phyloP scores from a whole-genome alignment of 306 rosid genomes.

The Cyamopsis tetragonoloba region DNA sequence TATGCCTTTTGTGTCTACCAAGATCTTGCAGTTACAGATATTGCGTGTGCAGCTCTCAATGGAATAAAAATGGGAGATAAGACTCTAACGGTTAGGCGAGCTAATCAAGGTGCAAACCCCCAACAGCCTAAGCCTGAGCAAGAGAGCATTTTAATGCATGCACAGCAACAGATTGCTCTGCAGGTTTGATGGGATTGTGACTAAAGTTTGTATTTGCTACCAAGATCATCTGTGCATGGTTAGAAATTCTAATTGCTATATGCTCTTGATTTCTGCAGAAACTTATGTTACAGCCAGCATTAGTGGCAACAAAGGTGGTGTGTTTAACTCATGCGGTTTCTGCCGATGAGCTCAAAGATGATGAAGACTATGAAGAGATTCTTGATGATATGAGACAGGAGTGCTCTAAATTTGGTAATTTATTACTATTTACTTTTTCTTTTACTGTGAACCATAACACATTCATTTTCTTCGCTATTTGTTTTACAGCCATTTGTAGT shows the following conservation, averaged over 20 bases:
- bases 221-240: not conserved
- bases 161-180: constrained; percentile 95
- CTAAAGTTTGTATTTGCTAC: not conserved
- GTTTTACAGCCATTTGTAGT: constrained; percentile 73
- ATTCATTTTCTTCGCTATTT: constrained; percentile 43
- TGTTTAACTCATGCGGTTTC: constrained; percentile 81
- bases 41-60: constrained; percentile 97
- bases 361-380: constrained; percentile 86
- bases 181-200: constrained; percentile 52
- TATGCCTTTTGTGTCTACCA: constrained; percentile 99
- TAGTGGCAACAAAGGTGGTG: constrained; percentile 74
- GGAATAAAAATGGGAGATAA: constrained; percentile 99
- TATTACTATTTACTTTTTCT: not conserved
- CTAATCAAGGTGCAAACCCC: constrained; percentile 84
- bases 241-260: not conserved
- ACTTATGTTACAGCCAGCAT: constrained; percentile 80
- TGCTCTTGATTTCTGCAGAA: constrained; percentile 46
- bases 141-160: constrained; percentile 87
- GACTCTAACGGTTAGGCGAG: constrained; percentile 96
- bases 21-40: constrained; percentile 97
- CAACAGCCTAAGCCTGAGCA: constrained; percentile 93
- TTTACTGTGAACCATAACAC: constrained; percentile 10
- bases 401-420: constrained; percentile 84
- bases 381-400: constrained; percentile 90
- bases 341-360: constrained; percentile 87